Evolutionary conservation across 1,139 yeast species (phyloP).

Genomic region (Yamadazyma sp.): DNA sequence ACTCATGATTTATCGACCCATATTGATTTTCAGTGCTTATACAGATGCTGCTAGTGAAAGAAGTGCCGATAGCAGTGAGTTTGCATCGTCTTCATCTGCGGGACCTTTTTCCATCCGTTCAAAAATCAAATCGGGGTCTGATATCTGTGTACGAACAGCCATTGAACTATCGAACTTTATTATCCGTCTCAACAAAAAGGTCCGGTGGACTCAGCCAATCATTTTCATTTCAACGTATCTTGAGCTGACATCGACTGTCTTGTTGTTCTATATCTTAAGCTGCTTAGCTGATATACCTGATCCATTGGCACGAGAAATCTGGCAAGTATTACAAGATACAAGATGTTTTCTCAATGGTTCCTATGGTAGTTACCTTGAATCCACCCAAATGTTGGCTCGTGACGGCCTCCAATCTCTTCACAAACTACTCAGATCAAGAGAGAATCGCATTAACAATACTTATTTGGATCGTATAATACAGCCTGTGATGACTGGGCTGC

Average conservation of each 20-base stretch:
- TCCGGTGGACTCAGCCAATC: conserved; percentile 14
- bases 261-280: conserved; percentile 14
- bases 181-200: conserved; percentile 12
- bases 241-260: conserved; percentile 15
- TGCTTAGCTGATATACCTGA: conserved; percentile 10
- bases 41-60: conserved; percentile 1
- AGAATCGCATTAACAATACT: conserved; percentile 5
- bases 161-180: conserved; percentile 13
- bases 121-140: conserved; percentile 11
- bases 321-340: conserved; percentile 13
- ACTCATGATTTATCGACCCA: conserved; percentile 13
- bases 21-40: conserved; percentile 11
- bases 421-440: conserved; percentile 7
- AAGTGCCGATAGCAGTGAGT: background rate
- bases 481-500: conserved; percentile 8
- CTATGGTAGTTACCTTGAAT: conserved; percentile 13
- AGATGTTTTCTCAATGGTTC: conserved; percentile 14
- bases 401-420: conserved; percentile 13
- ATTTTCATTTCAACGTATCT: conserved; percentile 14
- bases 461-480: conserved; percentile 13
- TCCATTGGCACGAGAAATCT: conserved; percentile 11
- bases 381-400: conserved; percentile 12
- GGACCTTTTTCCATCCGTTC: conserved; percentile 4
- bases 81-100: background rate
- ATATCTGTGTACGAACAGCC: conserved; percentile 13